Conservation (phyloP, 768 basidiomycete genomes). For the Gloeopeniophorella convolvens region DNA sequence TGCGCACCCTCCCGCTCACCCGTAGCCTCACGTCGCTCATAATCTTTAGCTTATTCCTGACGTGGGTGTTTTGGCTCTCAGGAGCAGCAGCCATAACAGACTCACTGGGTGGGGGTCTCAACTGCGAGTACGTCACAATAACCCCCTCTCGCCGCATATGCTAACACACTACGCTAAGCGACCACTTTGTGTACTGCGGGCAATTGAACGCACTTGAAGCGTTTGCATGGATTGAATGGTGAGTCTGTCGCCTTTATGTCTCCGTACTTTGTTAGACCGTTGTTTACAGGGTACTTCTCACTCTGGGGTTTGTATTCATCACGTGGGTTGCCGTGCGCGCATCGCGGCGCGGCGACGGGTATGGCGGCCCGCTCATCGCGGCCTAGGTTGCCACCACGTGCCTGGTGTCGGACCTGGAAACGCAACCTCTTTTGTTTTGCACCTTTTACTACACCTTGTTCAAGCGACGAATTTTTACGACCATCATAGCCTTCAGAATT, state of each 20-base stretch:
- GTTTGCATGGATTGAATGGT: conserved; percentile 23
- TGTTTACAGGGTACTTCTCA: conserved; percentile 16
- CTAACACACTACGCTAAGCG: too few species aligned
- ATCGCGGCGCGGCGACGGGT: conserved; percentile 9
- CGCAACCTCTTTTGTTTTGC: neutral
- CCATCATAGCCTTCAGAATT: too few species aligned
- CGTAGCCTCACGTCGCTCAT: neutral
- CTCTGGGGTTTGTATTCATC: conserved; percentile 6
- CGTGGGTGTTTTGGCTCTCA: conserved; percentile 22
- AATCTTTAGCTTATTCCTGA: conserved; percentile 14
- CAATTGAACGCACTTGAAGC: conserved; percentile 18
- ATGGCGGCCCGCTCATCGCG: conserved; percentile 1
- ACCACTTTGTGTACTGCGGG: conserved; percentile 12
- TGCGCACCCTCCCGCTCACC: neutral
- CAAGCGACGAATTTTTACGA: too few species aligned
- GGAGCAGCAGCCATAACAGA: conserved; percentile 19
- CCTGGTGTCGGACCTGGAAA: neutral
- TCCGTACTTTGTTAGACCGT: neutral
- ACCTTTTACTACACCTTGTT: too few species aligned
- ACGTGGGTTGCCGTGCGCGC: conserved; percentile 13
- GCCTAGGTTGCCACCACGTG: neutral
- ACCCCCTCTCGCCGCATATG: neutral
- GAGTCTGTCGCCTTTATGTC: neutral
- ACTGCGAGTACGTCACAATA: conserved; percentile 15
- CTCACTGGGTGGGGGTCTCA: conserved; percentile 6